These are phyloP conservation scores for Cucurbita pepo DNA, from an alignment of 306 rosid species.

Conservation along the genomic window DNA sequence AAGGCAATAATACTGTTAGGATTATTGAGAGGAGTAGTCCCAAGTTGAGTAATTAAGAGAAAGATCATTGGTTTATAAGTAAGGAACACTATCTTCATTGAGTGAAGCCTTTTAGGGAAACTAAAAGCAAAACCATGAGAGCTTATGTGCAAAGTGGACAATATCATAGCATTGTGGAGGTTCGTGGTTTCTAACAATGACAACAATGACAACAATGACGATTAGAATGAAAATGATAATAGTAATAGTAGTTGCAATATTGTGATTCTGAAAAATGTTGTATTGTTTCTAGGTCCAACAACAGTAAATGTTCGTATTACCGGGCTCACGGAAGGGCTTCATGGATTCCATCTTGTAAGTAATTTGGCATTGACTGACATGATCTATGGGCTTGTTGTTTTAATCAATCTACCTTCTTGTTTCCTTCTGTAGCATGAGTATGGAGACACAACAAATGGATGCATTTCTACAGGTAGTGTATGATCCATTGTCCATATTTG, in stretches of 20 bases:
- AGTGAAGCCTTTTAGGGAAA: no score
- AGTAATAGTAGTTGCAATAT: neutral
- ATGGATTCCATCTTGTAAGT: slow-evolving; percentile 85
- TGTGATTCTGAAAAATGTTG: neutral
- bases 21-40: no score
- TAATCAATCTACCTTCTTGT: neutral
- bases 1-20: neutral
- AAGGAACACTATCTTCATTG: no score
- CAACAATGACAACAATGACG: neutral
- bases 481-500: slow-evolving; percentile 1
- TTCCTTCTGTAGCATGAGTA: slow-evolving; percentile 58
- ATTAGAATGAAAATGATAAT: neutral
- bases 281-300: slow-evolving; percentile 53
- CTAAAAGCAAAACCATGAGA: no score
- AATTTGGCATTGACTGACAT: slow-evolving; percentile 5
- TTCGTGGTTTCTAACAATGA: neutral
- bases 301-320: slow-evolving; percentile 63
- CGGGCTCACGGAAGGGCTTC: slow-evolving; percentile 78
- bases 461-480: slow-evolving; percentile 69
- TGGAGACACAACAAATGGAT: slow-evolving; percentile 96
- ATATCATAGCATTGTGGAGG: no score
- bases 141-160: no score
- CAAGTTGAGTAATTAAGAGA: neutral
- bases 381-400: neutral
- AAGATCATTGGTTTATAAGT: no score